phyloP scores from a whole-genome alignment of 805 yeast species.

The Isabelozyma heimii region DNA sequence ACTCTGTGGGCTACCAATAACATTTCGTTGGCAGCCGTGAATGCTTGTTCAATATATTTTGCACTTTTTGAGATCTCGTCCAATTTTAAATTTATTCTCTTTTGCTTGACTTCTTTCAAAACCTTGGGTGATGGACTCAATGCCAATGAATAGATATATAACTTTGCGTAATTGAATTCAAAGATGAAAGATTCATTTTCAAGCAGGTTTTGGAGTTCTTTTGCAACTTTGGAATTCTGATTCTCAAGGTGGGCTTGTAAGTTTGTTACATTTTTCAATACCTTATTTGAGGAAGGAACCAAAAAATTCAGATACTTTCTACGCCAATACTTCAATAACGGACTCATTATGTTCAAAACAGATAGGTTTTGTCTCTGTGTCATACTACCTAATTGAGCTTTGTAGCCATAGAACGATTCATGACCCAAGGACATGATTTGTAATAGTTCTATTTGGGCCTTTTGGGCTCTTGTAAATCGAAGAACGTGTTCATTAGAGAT shows the following conservation, averaged over 20 bases:
- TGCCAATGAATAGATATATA: slow-evolving; percentile 83
- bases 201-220: slow-evolving; percentile 41
- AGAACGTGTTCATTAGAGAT: slow-evolving; percentile 29
- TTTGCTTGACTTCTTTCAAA: slow-evolving; percentile 10
- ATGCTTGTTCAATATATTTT: slow-evolving; percentile 77
- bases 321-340: slow-evolving; percentile 78
- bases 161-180: slow-evolving; percentile 80
- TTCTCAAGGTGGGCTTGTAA: slow-evolving; percentile 18
- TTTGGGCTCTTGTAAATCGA: slow-evolving; percentile 59
- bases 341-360: slow-evolving; percentile 67
- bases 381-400: slow-evolving; percentile 49
- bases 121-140: slow-evolving; percentile 42
- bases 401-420: slow-evolving; percentile 73
- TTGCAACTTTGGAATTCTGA: slow-evolving; percentile 33
- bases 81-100: slow-evolving; percentile 42
- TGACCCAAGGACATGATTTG: slow-evolving; percentile 80
- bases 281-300: slow-evolving; percentile 44
- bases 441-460: slow-evolving; percentile 75
- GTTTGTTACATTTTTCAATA: slow-evolving; percentile 25
- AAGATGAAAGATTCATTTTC: slow-evolving; percentile 72
- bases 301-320: slow-evolving; percentile 57
- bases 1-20: slow-evolving; percentile 68
- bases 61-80: slow-evolving; percentile 74
- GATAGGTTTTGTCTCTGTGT: slow-evolving; percentile 67
- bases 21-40: slow-evolving; percentile 78